Base-by-base conservation (phyloP, 441 rosid genomes). In the Bruguiera hainesii region DNA sequence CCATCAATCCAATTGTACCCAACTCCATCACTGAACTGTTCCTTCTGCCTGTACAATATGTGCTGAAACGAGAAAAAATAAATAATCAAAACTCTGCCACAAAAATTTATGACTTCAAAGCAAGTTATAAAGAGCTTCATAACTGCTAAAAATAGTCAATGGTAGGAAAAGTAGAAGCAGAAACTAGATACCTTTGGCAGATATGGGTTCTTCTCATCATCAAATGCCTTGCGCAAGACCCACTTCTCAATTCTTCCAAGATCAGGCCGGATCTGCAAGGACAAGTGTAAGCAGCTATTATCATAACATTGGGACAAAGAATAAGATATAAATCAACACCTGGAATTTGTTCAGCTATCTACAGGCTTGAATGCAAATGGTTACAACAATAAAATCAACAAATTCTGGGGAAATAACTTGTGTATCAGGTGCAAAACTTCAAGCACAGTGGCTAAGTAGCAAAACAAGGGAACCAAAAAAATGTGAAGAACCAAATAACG, bases 1-100 rank as follows among this genome's bases (percentile, higher is more conserved):
- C 98, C 93, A 78, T 93, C 98, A 80, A 93, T 93, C 97, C 98
- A 93, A 59, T 95, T 87, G 80, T 93, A 90, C 18, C 98, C 98
- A 71, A 93, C 97, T 78, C 98, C 98, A 76, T 93, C 98, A 69
- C 98, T 90, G 83, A 90, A 93, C 70, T 93, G 98, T 76, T 93
- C 98, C 77, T 93, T 90, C 82, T 93, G 98, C 80, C 98, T 79
- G 81, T 87, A 90, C 25, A 93, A 63, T 76, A 93, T 93, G 85
- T 86, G 95, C 96, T 90, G 73, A 73, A 80, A 75, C 75, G 64
- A 75, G 18, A 49, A 29, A 48, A 57, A 15, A 59, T 55, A 58
- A 56, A 63, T 33, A 63, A 66, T 55, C 55, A 48, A 28, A 61
- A 65, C 28, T 58, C 46, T 33, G 10, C 42, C 31, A 33, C 26